A percentile compares a stretch with the other conserved stretches of the same genome.
phyloP scores from a whole-genome alignment of 2,329 filamentous ascomycete genomes.

The Fusarium sp. region DNA sequence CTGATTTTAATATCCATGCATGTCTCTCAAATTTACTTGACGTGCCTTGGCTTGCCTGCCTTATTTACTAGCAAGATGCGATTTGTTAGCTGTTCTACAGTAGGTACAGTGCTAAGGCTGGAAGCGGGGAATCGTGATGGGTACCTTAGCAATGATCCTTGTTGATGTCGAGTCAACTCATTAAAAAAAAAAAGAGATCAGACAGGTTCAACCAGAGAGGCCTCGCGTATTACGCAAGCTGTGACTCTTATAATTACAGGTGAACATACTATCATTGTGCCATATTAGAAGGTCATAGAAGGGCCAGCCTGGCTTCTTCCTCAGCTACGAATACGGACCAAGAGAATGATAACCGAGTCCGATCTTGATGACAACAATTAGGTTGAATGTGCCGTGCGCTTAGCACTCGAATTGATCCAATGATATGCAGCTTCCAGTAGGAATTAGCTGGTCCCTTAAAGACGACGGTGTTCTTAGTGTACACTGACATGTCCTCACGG shows the following conservation, averaged over 20 bases:
- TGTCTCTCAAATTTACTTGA: constrained; percentile 7
- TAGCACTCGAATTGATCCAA: constrained; percentile 3
- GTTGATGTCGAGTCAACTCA: constrained; percentile 13
- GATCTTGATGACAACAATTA: not conserved
- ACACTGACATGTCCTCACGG: constrained; percentile 17
- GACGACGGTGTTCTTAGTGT: constrained; percentile 23
- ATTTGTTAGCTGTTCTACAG: not conserved
- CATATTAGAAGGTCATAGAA: not conserved
- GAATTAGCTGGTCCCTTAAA: constrained; percentile 13
- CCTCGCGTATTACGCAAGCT: constrained; percentile 43
- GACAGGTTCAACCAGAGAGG: constrained; percentile 26
- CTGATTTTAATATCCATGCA: not conserved
- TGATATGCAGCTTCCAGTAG: constrained; percentile 4
- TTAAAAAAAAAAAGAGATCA: constrained; percentile 17
- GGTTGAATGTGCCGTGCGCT: not conserved
- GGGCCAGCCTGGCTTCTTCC: constrained; percentile 26
- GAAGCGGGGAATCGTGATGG: constrained; percentile 26
- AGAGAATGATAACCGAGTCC: not conserved
- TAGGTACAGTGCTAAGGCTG: constrained; percentile 7
- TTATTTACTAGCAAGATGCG: not conserved
- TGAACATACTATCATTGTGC: not conserved
- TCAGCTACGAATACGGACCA: constrained; percentile 11
- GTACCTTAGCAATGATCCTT: constrained; percentile 18
- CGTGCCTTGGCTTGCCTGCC: not conserved
- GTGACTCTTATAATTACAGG: constrained; percentile 30